A percentile compares a stretch with the other conserved stretches of the same genome.
Conservation (phyloP, 2,329 filamentous ascomycete species). For the Penicillium sp. region DNA sequence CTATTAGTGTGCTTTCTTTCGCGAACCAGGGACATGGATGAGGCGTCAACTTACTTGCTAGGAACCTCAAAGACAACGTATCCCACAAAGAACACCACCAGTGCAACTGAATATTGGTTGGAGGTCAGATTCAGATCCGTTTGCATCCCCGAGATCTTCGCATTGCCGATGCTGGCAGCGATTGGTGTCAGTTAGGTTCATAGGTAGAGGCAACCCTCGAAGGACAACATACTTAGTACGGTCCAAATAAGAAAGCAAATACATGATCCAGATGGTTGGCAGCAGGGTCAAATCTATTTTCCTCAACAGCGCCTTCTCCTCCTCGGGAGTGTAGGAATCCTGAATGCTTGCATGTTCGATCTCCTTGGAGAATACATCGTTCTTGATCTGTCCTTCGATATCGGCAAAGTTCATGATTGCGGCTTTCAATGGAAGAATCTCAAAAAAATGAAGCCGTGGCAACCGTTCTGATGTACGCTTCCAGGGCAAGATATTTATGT, state of each 20-base stretch:
- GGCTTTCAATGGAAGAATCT: not conserved
- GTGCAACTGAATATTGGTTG: constrained; percentile 52
- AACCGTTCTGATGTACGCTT: not conserved
- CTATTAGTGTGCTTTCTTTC: not conserved
- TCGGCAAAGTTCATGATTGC: constrained; percentile 3
- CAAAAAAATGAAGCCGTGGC: not conserved
- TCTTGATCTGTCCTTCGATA: constrained; percentile 4
- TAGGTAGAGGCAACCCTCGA: not conserved
- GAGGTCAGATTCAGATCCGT: constrained; percentile 28
- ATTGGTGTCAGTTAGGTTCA: not conserved
- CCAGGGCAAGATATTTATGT: constrained; percentile 12
- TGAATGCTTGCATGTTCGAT: constrained; percentile 20
- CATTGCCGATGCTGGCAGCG: constrained; percentile 25
- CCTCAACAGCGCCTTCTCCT: constrained; percentile 49
- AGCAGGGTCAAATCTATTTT: constrained; percentile 49
- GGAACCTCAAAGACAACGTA: constrained; percentile 58
- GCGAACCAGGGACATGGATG: too few species aligned
- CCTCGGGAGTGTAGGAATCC: constrained; percentile 26
- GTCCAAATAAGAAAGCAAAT: constrained; percentile 50
- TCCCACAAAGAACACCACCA: constrained; percentile 58
- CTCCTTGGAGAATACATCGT: constrained; percentile 16
- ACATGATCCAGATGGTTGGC: constrained; percentile 54
- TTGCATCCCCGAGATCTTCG: constrained; percentile 29
- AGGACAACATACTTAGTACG: constrained; percentile 21
- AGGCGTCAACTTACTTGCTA: constrained; percentile 42